A percentile compares a stretch with the other conserved stretches of the same genome.
Conservation (phyloP, 257 asterid genomes). For the Nicotiana undulata region DNA sequence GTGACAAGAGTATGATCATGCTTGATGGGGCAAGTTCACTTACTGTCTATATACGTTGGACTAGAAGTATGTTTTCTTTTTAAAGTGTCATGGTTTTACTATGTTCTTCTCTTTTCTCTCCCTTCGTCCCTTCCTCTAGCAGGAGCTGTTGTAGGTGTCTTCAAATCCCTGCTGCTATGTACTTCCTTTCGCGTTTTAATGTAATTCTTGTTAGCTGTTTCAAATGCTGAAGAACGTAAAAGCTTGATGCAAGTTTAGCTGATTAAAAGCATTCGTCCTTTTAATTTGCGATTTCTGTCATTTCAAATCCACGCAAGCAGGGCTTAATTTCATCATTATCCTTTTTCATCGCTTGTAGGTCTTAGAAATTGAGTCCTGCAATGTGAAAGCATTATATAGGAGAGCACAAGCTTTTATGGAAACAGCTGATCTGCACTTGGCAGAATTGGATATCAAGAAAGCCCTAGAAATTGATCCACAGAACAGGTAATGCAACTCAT, state of each 20-base stretch:
- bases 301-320: background rate
- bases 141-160: background rate
- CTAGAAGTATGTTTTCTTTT: background rate
- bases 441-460: conserved; percentile 35
- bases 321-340: background rate
- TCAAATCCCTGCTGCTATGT: background rate
- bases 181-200: background rate
- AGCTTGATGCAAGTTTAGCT: background rate
- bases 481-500: conserved; percentile 23
- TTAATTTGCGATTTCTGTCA: background rate
- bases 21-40: background rate
- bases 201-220: background rate
- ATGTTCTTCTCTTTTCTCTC: background rate
- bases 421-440: conserved; percentile 33
- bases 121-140: background rate
- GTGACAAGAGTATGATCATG: background rate
- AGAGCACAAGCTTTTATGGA: conserved; percentile 43
- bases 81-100: background rate
- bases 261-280: background rate
- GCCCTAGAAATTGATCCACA: conserved; percentile 37
- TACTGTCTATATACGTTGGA: background rate
- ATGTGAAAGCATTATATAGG: conserved; percentile 40
- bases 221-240: background rate
- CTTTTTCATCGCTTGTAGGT: conserved; percentile 24
- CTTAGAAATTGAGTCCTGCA: conserved; percentile 47